Percentiles rank a stretch among this genome's conserved stretches.
Evolutionary conservation across 2,329 filamentous ascomycete genomes (phyloP).

Genomic region (Fusarium abutilonis): DNA sequence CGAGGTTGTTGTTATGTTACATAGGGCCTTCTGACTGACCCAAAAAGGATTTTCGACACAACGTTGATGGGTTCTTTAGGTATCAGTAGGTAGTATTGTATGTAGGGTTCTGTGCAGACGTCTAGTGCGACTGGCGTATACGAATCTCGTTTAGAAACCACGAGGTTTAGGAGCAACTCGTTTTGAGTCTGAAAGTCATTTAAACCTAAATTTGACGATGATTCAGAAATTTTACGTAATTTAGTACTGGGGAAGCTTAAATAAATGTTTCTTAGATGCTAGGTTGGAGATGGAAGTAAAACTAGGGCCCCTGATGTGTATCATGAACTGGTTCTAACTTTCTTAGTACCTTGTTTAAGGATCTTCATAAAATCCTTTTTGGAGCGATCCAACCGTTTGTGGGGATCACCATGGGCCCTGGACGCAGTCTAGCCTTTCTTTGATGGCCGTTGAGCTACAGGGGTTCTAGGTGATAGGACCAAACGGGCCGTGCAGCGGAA

Average conservation of each 20-base stretch:
- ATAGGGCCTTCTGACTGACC: background rate
- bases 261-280: too few species aligned
- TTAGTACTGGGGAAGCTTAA: too few species aligned
- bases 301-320: background rate
- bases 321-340: background rate
- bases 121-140: too few species aligned
- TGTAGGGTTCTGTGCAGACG: background rate
- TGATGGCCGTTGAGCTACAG: background rate
- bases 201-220: too few species aligned
- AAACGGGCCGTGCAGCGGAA: conserved; percentile 4
- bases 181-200: too few species aligned
- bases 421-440: background rate
- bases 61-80: background rate
- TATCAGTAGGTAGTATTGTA: background rate
- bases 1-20: background rate
- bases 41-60: too few species aligned
- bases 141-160: too few species aligned
- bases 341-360: too few species aligned
- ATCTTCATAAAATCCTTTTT: too few species aligned
- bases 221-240: too few species aligned
- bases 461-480: background rate
- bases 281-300: too few species aligned
- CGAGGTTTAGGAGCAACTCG: too few species aligned
- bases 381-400: background rate
- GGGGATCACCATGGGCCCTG: background rate